phyloP scores from a whole-genome alignment of 148 eudicot species.

The Mesembryanthemum crystallinum region DNA sequence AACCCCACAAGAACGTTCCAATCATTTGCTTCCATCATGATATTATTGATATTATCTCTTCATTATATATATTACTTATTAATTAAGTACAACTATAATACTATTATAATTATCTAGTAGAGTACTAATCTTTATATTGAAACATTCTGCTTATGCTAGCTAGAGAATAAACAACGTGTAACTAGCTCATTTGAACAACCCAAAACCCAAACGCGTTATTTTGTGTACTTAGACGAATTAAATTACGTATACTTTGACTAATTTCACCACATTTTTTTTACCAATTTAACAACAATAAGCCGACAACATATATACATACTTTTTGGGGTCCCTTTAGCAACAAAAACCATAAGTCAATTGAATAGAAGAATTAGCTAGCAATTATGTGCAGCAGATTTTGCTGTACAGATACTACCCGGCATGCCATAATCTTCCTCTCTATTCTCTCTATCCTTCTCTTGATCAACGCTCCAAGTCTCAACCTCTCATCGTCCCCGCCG shows the following conservation, averaged over 20 bases:
- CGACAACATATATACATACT: too few species aligned
- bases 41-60: too few species aligned
- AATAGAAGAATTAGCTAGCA: neutral
- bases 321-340: neutral
- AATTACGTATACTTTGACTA: neutral
- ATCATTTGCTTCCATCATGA: neutral
- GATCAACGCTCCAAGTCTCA: constrained; percentile 17
- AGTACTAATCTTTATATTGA: constrained; percentile 16
- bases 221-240: neutral
- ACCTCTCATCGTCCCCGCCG: constrained; percentile 3
- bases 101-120: too few species aligned
- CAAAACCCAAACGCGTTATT: neutral
- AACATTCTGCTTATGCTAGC: constrained; percentile 26
- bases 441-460: constrained; percentile 27
- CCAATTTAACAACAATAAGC: too few species aligned
- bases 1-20: constrained; percentile 1
- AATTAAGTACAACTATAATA: too few species aligned
- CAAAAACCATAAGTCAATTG: neutral
- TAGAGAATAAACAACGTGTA: neutral
- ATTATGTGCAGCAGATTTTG: constrained; percentile 25
- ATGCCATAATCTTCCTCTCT: constrained; percentile 29
- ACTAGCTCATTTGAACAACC: constrained; percentile 27
- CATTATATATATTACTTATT: too few species aligned
- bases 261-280: neutral
- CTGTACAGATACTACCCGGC: constrained; percentile 27